Evolutionary conservation across 148 eudicot species (phyloP), one percentile per base, ranked within the genome.

Genomic region (Suaeda aralocaspica): DNA sequence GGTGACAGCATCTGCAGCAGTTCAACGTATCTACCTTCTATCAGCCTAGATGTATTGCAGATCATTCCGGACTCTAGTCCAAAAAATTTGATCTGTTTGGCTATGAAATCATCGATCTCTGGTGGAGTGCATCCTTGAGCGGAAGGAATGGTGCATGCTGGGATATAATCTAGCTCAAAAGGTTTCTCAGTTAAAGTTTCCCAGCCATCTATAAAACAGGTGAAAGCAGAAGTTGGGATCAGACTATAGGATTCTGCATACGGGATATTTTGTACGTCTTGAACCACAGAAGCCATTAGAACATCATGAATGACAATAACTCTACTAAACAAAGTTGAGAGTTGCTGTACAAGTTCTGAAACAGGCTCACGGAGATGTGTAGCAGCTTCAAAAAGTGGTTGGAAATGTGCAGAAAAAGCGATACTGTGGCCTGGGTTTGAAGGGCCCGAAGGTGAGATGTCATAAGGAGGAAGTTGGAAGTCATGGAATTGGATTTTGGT

Each of bases 1-100:
- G 51, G 26, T 19, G 69, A 48, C 28, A 74, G 25, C 41, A 51
- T 71, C 11, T 42, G 71, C 16, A 72, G 41, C 6, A 79, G 55
- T 2, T 85, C 75, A 5, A 85, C 30, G 45, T 62, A 83, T 45
- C 68, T 64, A 4, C 81, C 83, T 30, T 85, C 83, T 1, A 83
- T 81, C 21, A 70, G 44, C 52, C 68, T 74, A 57, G 69, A 59
- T 0, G 83, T 49, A 55, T 85, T 81, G 52, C 42, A 76, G 34
- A 83, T 56, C 10, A 24, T 68, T 49, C 87, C 89, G 18, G 74
- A 69, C 19, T 53, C 66, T n/a, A 68, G 45, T 2, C 78, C 83
- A 39, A 53, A 26, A 46, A 30, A 45, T 25, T 62, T 36, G 18
- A 22, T 6, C 56, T 83, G 83, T 19, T 64, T 9, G 0, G 11